A percentile compares a stretch with the other conserved stretches of the same genome.
Conservation (phyloP, 2,329 filamentous ascomycete species). For the Colletotrichum musae region DNA sequence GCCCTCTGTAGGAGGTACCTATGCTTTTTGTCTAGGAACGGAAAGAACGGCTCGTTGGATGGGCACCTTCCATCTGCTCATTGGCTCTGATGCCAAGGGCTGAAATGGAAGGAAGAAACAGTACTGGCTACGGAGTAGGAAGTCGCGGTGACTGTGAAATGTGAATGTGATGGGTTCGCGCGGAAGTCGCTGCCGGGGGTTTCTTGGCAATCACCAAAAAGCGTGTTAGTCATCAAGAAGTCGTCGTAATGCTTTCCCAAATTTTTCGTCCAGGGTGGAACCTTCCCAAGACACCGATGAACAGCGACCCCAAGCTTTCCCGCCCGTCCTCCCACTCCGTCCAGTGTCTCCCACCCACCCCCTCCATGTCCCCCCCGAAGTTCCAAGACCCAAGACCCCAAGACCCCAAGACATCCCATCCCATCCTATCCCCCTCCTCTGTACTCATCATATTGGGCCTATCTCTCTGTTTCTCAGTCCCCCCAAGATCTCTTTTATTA, state of each 20-base stretch:
- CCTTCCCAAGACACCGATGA: conserved; percentile 14
- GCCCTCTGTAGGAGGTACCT: not conserved
- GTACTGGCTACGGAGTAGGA: no score
- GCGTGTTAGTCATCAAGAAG: conserved; percentile 36
- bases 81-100: not conserved
- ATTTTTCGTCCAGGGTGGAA: conserved; percentile 33
- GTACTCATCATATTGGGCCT: conserved; percentile 4
- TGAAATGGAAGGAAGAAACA: not conserved
- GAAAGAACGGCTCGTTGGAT: not conserved
- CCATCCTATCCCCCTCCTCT: not conserved
- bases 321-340: conserved; percentile 6
- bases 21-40: not conserved
- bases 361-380: not conserved
- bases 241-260: conserved; percentile 42
- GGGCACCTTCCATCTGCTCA: not conserved
- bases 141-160: not conserved
- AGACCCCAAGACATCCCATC: conserved; percentile 8
- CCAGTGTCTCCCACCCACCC: not conserved
- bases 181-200: conserved; percentile 37
- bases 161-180: not conserved
- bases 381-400: conserved; percentile 31
- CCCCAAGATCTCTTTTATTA: not conserved
- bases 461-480: not conserved
- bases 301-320: conserved; percentile 2
- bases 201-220: conserved; percentile 30